Conservation (phyloP, 2,329 filamentous ascomycete species). For the Aspergillus tamarii region DNA sequence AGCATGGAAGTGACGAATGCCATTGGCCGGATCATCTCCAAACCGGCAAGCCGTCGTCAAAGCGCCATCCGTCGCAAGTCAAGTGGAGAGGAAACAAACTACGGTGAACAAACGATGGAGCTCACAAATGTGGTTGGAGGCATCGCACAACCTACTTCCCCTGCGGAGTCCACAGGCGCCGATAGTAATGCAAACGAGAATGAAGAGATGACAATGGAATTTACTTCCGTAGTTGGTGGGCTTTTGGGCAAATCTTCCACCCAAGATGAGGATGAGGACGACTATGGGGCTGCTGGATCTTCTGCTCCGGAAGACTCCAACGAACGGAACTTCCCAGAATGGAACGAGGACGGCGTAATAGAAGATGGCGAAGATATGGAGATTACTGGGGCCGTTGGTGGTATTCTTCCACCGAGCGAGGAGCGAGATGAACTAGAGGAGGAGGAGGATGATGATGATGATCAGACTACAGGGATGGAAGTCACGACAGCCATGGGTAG, state of each 20-base stretch:
- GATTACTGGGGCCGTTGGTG: conserved; percentile 55
- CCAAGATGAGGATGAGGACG: conserved; percentile 17
- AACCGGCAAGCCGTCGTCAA: conserved; percentile 35
- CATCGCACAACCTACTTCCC: conserved; percentile 34
- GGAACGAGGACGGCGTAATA: conserved; percentile 34
- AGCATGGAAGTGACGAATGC: conserved; percentile 93
- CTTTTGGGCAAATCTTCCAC: conserved; percentile 36
- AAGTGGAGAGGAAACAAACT: conserved; percentile 47
- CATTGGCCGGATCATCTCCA: conserved; percentile 75
- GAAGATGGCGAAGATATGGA: conserved; percentile 59
- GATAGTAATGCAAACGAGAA: conserved; percentile 41
- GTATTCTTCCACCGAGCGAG: conserved; percentile 45
- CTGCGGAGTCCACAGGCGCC: conserved; percentile 30
- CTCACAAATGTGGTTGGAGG: conserved; percentile 50
- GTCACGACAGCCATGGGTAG: conserved; percentile 67
- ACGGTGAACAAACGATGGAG: conserved; percentile 52
- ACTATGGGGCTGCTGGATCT: conserved; percentile 13
- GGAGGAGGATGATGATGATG: conserved; percentile 28
- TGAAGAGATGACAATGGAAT: conserved; percentile 54
- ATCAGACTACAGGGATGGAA: conserved; percentile 65
- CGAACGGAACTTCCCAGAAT: conserved; percentile 26
- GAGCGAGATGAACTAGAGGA: conserved; percentile 42
- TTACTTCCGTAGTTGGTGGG: conserved; percentile 50
- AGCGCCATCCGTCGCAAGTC: conserved; percentile 48
- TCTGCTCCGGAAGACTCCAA: conserved; percentile 23